These are phyloP conservation scores for Aspergillus hancockii DNA, from an alignment of 495 filamentous ascomycete species.

Conservation along the genomic window DNA sequence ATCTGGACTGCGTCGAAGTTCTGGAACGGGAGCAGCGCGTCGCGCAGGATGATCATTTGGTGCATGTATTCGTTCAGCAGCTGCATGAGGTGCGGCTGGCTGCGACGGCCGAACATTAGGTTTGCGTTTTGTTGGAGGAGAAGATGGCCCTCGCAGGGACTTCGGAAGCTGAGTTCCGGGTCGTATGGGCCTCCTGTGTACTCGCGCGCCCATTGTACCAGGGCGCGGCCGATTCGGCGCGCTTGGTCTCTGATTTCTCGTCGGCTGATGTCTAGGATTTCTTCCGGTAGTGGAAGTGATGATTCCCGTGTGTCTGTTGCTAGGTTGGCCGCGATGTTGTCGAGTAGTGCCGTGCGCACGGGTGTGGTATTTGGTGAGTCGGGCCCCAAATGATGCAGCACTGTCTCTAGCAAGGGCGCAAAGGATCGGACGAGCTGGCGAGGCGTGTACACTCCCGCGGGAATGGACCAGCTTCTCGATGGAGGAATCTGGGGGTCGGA, in stretches of 20 bases:
- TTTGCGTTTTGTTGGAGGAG: slow-evolving; percentile 23
- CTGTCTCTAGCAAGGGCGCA: slow-evolving; percentile 30
- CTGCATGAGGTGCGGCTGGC: slow-evolving; percentile 31
- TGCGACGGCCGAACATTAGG: slow-evolving; percentile 32
- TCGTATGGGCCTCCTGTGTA: background rate
- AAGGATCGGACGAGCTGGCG: slow-evolving; percentile 28
- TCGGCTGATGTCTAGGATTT: slow-evolving; percentile 22
- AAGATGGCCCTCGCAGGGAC: slow-evolving; percentile 36
- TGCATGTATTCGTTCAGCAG: slow-evolving; percentile 39
- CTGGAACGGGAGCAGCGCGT: slow-evolving; percentile 33
- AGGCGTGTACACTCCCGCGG: slow-evolving; percentile 29
- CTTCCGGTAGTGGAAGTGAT: slow-evolving; percentile 21
- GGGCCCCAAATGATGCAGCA: slow-evolving; percentile 25
- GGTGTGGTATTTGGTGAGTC: slow-evolving; percentile 18
- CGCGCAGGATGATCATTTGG: slow-evolving; percentile 37
- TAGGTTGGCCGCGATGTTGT: slow-evolving; percentile 30
- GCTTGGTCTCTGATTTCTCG: slow-evolving; percentile 31
- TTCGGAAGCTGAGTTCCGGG: slow-evolving; percentile 26
- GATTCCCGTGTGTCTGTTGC: slow-evolving; percentile 30
- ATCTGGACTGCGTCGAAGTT: slow-evolving; percentile 35
- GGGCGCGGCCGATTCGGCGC: slow-evolving; percentile 23
- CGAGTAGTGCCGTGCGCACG: slow-evolving; percentile 25
- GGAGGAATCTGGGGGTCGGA: background rate
- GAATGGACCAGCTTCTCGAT: background rate
- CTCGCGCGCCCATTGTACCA: slow-evolving; percentile 30